phyloP scores from a whole-genome alignment of 306 rosid genomes.

The Lathyrus aphaca region DNA sequence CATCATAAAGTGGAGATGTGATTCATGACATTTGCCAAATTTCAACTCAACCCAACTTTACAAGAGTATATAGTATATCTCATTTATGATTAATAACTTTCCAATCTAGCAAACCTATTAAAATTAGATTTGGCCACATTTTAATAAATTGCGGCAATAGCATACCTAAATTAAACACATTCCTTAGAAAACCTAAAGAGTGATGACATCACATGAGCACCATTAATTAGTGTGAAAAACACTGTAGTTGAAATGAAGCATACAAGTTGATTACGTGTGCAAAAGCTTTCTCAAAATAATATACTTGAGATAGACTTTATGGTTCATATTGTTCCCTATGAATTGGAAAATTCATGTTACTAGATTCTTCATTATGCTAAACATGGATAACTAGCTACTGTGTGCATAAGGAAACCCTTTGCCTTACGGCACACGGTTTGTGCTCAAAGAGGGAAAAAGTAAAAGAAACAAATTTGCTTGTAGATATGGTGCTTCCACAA shows the following conservation, averaged over 20 bases:
- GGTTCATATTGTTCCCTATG: constrained; percentile 44
- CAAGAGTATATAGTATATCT: background rate
- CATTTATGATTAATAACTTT: constrained; percentile 17
- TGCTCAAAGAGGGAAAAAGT: constrained; percentile 40
- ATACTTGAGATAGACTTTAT: constrained; percentile 16
- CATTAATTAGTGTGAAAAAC: constrained; percentile 21
- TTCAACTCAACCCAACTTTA: constrained; percentile 1
- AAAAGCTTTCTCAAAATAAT: constrained; percentile 47
- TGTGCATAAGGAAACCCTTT: constrained; percentile 29
- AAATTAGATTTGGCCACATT: background rate
- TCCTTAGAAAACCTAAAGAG: constrained; percentile 31
- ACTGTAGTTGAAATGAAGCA: constrained; percentile 32
- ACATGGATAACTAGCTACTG: constrained; percentile 27
- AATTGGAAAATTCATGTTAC: constrained; percentile 45
- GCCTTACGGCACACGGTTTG: constrained; percentile 46
- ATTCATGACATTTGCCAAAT: constrained; percentile 2
- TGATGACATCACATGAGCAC: constrained; percentile 3
- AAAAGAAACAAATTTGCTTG: constrained; percentile 35
- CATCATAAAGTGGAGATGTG: constrained; percentile 5
- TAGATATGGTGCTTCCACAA: constrained; percentile 3
- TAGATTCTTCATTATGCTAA: constrained; percentile 39
- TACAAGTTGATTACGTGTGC: constrained; percentile 32
- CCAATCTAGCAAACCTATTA: constrained; percentile 23
- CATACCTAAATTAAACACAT: constrained; percentile 10
- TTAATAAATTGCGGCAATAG: constrained; percentile 26